Percentiles rank a stretch among this genome's conserved stretches.
phyloP scores from a whole-genome alignment of 2,329 filamentous ascomycete species.

The Pseudonectria buxi region DNA sequence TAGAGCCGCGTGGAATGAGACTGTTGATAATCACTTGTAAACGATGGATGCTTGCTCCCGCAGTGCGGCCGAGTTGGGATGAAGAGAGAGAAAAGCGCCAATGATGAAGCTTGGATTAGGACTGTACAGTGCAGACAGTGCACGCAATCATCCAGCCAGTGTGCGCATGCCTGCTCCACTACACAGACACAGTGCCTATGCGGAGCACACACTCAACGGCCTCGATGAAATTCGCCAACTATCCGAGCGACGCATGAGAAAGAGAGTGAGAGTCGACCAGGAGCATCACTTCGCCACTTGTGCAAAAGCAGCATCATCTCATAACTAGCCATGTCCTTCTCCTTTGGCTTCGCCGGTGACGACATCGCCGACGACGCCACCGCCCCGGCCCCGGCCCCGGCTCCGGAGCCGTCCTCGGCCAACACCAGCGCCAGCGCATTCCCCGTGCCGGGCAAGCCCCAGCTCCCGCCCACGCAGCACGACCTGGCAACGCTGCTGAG shows the following conservation, averaged over 20 bases:
- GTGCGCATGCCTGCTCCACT: too few relatives aligned
- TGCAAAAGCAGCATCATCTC: slow-evolving; percentile 2
- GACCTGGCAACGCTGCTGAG: slow-evolving; percentile 44
- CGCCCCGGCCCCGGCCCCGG: slow-evolving; percentile 12
- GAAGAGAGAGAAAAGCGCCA: too few relatives aligned
- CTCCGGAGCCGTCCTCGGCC: slow-evolving; percentile 15
- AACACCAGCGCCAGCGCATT: slow-evolving; percentile 40
- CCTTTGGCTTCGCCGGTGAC: slow-evolving; percentile 56
- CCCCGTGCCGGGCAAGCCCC: slow-evolving; percentile 54
- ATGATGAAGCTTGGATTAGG: too few relatives aligned
- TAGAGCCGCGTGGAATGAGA: too few relatives aligned
- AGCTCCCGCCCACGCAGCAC: slow-evolving; percentile 49
- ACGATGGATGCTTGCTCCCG: too few relatives aligned
- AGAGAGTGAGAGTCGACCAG: too few relatives aligned
- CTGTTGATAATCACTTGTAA: too few relatives aligned
- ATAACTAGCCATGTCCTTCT: slow-evolving; percentile 39
- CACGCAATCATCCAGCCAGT: too few relatives aligned
- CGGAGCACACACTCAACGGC: too few relatives aligned
- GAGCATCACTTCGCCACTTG: not conserved
- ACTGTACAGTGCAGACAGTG: too few relatives aligned
- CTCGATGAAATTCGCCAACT: not conserved
- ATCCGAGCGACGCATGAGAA: not conserved
- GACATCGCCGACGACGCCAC: slow-evolving; percentile 46
- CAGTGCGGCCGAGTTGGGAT: too few relatives aligned
- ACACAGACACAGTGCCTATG: too few relatives aligned